A percentile compares a stretch with the other conserved stretches of the same genome.
phyloP scores from a whole-genome alignment of 2,329 filamentous ascomycete genomes.

The Paecilomyces sp. region DNA sequence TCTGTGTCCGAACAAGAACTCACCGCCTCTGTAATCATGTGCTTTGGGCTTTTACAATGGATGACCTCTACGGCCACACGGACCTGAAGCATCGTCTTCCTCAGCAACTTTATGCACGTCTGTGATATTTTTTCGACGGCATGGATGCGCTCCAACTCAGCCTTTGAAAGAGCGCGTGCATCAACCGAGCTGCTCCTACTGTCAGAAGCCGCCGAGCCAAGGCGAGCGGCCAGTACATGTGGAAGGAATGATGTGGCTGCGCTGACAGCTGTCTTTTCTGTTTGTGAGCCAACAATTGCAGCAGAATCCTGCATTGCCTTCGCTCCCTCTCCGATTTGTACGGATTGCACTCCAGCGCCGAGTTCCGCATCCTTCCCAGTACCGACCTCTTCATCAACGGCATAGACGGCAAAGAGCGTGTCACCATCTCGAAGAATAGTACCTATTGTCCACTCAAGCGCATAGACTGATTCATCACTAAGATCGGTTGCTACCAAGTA shows the following conservation, averaged over 20 bases:
- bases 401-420: conserved; percentile 87
- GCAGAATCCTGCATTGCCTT: conserved; percentile 71
- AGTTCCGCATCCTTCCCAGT: conserved; percentile 23
- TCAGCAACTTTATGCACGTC: conserved; percentile 72
- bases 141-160: conserved; percentile 71
- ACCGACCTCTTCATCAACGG: conserved; percentile 73
- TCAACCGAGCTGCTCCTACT: conserved; percentile 39
- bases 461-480: conserved; percentile 89
- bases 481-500: conserved; percentile 95
- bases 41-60: conserved; percentile 95
- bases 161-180: conserved; percentile 47
- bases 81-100: conserved; percentile 88
- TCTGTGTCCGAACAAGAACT: conserved; percentile 22
- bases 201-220: conserved; percentile 28
- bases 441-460: conserved; percentile 94
- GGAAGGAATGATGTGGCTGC: conserved; percentile 17
- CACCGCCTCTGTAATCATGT: conserved; percentile 87
- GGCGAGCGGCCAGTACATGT: conserved; percentile 24
- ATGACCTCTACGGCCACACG: conserved; percentile 92
- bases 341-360: conserved; percentile 27
- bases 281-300: conserved; percentile 54
- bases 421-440: conserved; percentile 92
- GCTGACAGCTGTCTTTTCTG: conserved; percentile 47
- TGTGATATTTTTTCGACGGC: conserved; percentile 81
- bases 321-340: conserved; percentile 62